Conservation (phyloP, 2,329 filamentous ascomycete species). For the Cladosporium velox region DNA sequence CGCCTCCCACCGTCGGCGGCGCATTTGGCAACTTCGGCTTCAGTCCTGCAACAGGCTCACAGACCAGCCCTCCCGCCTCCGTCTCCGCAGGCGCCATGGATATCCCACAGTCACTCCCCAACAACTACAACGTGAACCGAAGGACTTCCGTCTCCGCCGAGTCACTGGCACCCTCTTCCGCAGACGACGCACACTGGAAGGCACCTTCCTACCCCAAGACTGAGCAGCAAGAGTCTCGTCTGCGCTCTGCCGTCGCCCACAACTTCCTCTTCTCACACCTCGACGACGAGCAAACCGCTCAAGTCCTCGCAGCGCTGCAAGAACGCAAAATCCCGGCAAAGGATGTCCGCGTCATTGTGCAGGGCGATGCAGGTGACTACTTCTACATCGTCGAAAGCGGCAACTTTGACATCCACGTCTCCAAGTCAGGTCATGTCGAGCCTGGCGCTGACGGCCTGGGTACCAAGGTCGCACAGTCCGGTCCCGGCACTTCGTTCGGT, state of each 20-base stretch:
- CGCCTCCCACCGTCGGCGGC: slow-evolving; percentile 44
- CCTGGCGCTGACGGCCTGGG: slow-evolving; percentile 81
- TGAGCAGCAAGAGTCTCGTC: slow-evolving; percentile 73
- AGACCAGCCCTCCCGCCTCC: slow-evolving; percentile 40
- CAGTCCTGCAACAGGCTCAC: slow-evolving; percentile 25
- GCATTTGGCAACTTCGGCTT: slow-evolving; percentile 41
- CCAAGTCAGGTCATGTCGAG: slow-evolving; percentile 73
- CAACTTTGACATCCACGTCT: slow-evolving; percentile 87
- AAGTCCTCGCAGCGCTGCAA: slow-evolving; percentile 85
- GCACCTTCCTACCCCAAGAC: slow-evolving; percentile 85
- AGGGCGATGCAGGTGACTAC: slow-evolving; percentile 94
- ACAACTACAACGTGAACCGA: slow-evolving; percentile 89
- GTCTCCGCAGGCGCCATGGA: slow-evolving; percentile 52
- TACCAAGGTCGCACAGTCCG: slow-evolving; percentile 75
- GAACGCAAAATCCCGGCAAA: slow-evolving; percentile 96
- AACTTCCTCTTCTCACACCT: slow-evolving; percentile 95
- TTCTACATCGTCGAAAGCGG: slow-evolving; percentile 97
- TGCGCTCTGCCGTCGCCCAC: slow-evolving; percentile 77
- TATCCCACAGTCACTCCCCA: slow-evolving; percentile 70
- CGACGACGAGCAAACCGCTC: slow-evolving; percentile 86
- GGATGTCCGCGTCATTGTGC: slow-evolving; percentile 85
- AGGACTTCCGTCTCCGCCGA: slow-evolving; percentile 96
- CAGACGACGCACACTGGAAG: slow-evolving; percentile 84
- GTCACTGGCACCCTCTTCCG: slow-evolving; percentile 84
- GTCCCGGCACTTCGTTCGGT: slow-evolving; percentile 89